Percentiles rank a stretch among this genome's conserved stretches.
Conservation (phyloP, 2,329 filamentous ascomycete genomes). For the Trichoderma koningiopsis region DNA sequence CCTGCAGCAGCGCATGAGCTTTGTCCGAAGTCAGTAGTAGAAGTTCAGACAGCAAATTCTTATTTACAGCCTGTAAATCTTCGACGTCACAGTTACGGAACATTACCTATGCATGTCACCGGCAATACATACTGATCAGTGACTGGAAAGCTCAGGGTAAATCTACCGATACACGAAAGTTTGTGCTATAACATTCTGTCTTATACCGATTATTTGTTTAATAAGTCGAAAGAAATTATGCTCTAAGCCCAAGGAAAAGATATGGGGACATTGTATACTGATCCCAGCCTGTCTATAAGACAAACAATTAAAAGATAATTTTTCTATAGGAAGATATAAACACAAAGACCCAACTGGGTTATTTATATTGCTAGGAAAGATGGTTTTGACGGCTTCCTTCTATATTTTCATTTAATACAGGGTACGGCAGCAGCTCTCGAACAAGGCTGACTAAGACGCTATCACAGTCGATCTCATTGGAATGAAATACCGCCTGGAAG, state of each 20-base stretch:
- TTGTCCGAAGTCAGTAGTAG: background rate
- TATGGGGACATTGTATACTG: background rate
- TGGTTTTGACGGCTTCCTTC: background rate
- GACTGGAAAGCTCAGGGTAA: background rate
- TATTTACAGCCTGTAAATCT: too few relatives aligned
- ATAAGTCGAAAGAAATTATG: background rate
- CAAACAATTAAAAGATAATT: fast-evolving
- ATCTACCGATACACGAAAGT: background rate
- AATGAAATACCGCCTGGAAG: background rate
- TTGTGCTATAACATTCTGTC: too few relatives aligned
- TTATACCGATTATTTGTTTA: too few relatives aligned
- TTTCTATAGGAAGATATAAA: background rate
- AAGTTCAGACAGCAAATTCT: too few relatives aligned
- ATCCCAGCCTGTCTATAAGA: background rate
- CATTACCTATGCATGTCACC: too few relatives aligned
- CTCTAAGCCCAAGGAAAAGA: background rate
- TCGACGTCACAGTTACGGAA: too few relatives aligned
- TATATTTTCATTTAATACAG: background rate
- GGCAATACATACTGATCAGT: too few relatives aligned
- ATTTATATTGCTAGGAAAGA: background rate
- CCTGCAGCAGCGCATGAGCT: background rate
- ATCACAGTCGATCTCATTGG: background rate
- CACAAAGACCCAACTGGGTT: background rate
- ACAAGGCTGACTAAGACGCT: background rate
- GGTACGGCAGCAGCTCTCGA: background rate